phyloP scores from a whole-genome alignment of 371 early-diverging fungal species.

The Apophysomyces trapeziformis region DNA sequence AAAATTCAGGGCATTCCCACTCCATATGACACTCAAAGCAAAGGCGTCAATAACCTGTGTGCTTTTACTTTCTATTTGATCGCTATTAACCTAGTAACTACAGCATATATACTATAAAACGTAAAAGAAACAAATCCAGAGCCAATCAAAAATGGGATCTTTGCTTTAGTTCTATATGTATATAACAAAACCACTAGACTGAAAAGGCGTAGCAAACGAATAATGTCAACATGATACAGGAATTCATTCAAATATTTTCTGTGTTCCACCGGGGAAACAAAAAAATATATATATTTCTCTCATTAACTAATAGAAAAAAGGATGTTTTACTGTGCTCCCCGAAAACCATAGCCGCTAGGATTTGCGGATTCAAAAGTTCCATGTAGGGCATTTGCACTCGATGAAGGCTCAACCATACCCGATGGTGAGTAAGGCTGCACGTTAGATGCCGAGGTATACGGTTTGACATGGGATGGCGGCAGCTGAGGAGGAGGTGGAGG shows the following conservation, averaged over 20 bases:
- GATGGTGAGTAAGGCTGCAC: constrained; percentile 34
- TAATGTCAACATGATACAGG: neutral
- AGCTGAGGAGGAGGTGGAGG: constrained; percentile 4
- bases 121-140: too few species aligned
- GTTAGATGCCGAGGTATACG: constrained; percentile 29
- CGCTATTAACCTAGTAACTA: too few species aligned
- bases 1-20: too few species aligned
- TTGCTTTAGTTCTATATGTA: too few species aligned
- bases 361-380: constrained; percentile 7
- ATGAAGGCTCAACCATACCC: constrained; percentile 31
- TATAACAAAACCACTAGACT: too few species aligned
- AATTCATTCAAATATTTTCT: neutral
- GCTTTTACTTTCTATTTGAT: too few species aligned
- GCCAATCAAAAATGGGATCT: too few species aligned
- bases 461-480: constrained; percentile 17
- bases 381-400: constrained; percentile 9
- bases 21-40: too few species aligned
- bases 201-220: too few species aligned
- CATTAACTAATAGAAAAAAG: neutral
- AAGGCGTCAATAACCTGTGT: too few species aligned
- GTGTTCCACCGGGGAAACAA: constrained; percentile 14
- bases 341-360: constrained; percentile 8
- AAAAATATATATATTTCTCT: constrained; percentile 1
- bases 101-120: too few species aligned
- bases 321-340: constrained; percentile 9